These are phyloP conservation scores for Malassezia equina DNA, from an alignment of 1,284 basidiomycete species.

Conservation along the genomic window DNA sequence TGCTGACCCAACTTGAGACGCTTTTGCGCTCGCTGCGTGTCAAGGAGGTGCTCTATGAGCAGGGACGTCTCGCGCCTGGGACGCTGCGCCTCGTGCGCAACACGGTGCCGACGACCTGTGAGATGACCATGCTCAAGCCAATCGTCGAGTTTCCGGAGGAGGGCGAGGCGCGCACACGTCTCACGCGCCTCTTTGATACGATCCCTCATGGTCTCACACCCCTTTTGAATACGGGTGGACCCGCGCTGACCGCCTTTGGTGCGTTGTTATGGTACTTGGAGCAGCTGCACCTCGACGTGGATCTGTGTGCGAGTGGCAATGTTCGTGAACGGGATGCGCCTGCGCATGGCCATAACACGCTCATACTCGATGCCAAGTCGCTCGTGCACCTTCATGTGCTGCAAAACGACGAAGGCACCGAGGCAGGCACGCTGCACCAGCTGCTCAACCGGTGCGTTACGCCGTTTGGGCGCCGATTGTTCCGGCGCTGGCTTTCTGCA, in stretches of 20 bases:
- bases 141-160: constrained; percentile 37
- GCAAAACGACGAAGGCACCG: constrained; percentile 44
- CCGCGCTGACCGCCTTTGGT: constrained; percentile 39
- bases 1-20: constrained; percentile 84
- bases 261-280: constrained; percentile 42
- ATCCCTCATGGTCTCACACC: constrained; percentile 32
- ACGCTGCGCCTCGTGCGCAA: constrained; percentile 38
- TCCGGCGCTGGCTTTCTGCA: constrained; percentile 44
- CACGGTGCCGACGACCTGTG: constrained; percentile 29
- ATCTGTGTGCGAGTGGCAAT: constrained; percentile 43
- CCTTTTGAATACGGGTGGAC: constrained; percentile 24
- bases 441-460: constrained; percentile 46
- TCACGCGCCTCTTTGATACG: constrained; percentile 28
- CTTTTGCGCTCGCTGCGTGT: constrained; percentile 81
- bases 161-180: constrained; percentile 26
- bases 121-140: constrained; percentile 41
- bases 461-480: constrained; percentile 45
- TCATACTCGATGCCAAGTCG: constrained; percentile 45
- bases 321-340: constrained; percentile 40
- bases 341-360: constrained; percentile 27
- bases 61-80: constrained; percentile 54
- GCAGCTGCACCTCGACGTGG: constrained; percentile 42
- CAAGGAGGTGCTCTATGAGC: constrained; percentile 84
- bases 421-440: constrained; percentile 40
- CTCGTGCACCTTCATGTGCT: constrained; percentile 44